These are phyloP conservation scores for Phaeomoniella chlamydospora DNA, from an alignment of 2,329 filamentous ascomycete genomes.

Conservation along the genomic window DNA sequence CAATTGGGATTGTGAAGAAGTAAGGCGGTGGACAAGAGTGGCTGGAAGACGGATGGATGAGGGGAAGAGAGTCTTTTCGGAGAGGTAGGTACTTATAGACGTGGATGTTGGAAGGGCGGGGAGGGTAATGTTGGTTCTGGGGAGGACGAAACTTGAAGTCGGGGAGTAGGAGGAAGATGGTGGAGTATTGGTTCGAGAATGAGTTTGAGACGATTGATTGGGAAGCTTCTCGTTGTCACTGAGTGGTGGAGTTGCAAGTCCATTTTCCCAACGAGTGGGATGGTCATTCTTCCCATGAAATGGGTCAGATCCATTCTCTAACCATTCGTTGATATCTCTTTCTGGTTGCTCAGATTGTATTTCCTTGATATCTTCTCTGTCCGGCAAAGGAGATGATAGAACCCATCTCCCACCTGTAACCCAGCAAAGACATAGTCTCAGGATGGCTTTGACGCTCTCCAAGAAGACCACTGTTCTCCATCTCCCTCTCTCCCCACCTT, in stretches of 20 bases:
- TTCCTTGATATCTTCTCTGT: conserved; percentile 55
- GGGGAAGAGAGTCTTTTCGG: conserved; percentile 79
- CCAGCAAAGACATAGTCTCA: conserved; percentile 63
- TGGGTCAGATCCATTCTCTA: conserved; percentile 24
- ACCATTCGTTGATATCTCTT: conserved; percentile 35
- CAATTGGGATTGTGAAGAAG: conserved; percentile 56
- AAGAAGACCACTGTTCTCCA: conserved; percentile 81
- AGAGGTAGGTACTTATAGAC: conserved; percentile 75
- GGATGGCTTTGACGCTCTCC: conserved; percentile 75
- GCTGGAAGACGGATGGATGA: conserved; percentile 93
- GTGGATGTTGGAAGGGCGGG: conserved; percentile 67
- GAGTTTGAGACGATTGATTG: conserved; percentile 1
- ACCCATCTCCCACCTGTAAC: conserved; percentile 73
- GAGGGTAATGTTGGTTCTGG: conserved; percentile 75
- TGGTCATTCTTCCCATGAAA: conserved; percentile 27
- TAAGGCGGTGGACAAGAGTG: conserved; percentile 63
- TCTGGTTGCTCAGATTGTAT: conserved; percentile 41
- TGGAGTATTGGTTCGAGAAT: conserved; percentile 19
- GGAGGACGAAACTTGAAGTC: conserved; percentile 70
- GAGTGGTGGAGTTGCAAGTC: conserved; percentile 4
- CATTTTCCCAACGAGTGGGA: conserved; percentile 2
- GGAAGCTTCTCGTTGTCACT: conserved; percentile 9
- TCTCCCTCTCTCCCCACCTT: conserved; percentile 60
- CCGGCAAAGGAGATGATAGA: conserved; percentile 70
- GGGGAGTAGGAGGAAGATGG: conserved; percentile 20